These are phyloP conservation scores for Pichia cactophila DNA, from an alignment of 1,139 yeast genomes.

Conservation along the genomic window DNA sequence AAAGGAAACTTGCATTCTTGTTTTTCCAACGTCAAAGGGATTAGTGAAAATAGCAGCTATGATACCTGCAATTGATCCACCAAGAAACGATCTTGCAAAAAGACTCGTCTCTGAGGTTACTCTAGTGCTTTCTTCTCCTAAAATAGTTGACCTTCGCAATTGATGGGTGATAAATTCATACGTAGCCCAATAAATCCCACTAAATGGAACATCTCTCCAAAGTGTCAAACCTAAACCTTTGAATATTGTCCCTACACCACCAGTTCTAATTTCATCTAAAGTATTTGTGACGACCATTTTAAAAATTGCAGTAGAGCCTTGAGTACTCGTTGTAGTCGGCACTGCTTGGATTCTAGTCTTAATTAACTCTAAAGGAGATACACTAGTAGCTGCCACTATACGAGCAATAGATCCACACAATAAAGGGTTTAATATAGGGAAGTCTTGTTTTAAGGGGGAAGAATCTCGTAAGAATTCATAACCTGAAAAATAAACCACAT, in stretches of 20 bases:
- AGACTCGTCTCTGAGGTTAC: constrained; percentile 31
- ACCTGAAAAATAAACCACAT: constrained; percentile 89
- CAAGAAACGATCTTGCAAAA: constrained; percentile 65
- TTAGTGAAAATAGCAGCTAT: constrained; percentile 83
- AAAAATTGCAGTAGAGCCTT: constrained; percentile 33
- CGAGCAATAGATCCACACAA: constrained; percentile 85
- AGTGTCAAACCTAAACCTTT: constrained; percentile 81
- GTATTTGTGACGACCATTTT: constrained; percentile 51
- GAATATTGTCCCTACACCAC: constrained; percentile 65
- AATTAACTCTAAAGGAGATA: constrained; percentile 82
- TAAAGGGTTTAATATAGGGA: constrained; percentile 58
- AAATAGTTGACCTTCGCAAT: constrained; percentile 14
- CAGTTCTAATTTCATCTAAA: constrained; percentile 39
- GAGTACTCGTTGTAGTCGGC: constrained; percentile 35
- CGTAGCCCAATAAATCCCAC: constrained; percentile 90
- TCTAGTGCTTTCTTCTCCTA: constrained; percentile 9
- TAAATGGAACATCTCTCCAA: constrained; percentile 97
- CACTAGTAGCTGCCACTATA: constrained; percentile 70
- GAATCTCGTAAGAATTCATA: constrained; percentile 78
- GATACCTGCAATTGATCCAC: constrained; percentile 82
- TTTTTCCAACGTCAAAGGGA: constrained; percentile 96
- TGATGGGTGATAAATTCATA: constrained; percentile 43
- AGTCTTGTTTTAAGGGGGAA: constrained; percentile 46
- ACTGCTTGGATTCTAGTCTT: constrained; percentile 87
- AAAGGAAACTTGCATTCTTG: constrained; percentile 70